Base-by-base conservation (phyloP, 2,329 filamentous ascomycete species). In the Aspergillus transmontanensis region DNA sequence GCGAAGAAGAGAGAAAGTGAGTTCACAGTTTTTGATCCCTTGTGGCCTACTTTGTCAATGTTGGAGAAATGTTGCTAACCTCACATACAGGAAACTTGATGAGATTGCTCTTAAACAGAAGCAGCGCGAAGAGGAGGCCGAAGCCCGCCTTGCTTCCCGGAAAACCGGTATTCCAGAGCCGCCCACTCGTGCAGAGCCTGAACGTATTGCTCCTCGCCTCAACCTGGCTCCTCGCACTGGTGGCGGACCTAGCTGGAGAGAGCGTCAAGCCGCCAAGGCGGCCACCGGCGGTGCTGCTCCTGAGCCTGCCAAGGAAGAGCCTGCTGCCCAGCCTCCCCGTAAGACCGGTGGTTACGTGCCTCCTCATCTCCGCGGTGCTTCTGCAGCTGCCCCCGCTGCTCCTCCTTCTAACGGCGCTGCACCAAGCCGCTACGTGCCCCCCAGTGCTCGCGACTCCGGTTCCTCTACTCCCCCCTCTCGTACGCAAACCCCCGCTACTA, bases 111-210 rank as follows among this genome's bases (percentile, higher is more conserved):
- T 82, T 63, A 82, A 81, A 70, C 94, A 97, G 80, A 88, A 87
- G 71, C 87, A 93, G 75, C 89, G 92, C 77, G 94, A 96, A 78
- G 93, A 95, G 72, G 94, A 97, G 78, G 94, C 93, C 19, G 88
- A 94, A 79, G 90, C 90, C 69, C 88, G 90, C 71, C 87, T 86
- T 77, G 87, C 85, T 73, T 89, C 85, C 63, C 87, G 87, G 78
- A 92, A 87, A 79, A 86, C 86, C 72, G 81, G 81, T 69, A 34
- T 57, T 34, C 36, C 74, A 67, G 68, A 79, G 75, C 64, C 78
- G 57, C 66, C 68, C 65, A 58, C 74, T 54, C 82, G 83, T 65
- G 76, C 81, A 59, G 83, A 86, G 41, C 83, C 85, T 61, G 82
- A 86, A 66, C 75, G 78, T 54, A 75, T 68, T 60, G 83, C 86